Conservation (phyloP, 169 alveolate genomes). For the Plasmodium sp. region DNA sequence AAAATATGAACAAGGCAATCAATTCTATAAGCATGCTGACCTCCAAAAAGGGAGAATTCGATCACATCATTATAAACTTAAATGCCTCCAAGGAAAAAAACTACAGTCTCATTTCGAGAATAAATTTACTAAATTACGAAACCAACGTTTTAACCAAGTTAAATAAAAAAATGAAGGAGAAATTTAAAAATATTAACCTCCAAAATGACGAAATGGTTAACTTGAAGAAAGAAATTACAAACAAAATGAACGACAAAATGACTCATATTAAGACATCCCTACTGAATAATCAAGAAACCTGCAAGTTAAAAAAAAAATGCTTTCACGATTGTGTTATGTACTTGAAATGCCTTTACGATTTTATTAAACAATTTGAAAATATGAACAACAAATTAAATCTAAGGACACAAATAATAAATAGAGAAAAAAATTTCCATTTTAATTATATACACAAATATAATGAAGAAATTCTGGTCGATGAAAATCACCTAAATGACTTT, state of each 20-base stretch:
- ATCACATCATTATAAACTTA: slow-evolving; percentile 71
- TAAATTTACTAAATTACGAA: slow-evolving; percentile 62
- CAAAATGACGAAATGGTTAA: slow-evolving; percentile 62
- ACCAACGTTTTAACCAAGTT: slow-evolving; percentile 49
- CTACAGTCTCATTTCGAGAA: slow-evolving; percentile 72
- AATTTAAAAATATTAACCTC: slow-evolving; percentile 23
- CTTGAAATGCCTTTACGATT: slow-evolving; percentile 45
- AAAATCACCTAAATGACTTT: slow-evolving; percentile 63
- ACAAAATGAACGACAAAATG: slow-evolving; percentile 59
- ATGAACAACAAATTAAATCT: slow-evolving; percentile 61
- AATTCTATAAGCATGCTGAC: slow-evolving; percentile 56
- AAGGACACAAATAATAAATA: slow-evolving; percentile 61
- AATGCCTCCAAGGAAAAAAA: slow-evolving; percentile 70
- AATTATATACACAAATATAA: slow-evolving; percentile 66
- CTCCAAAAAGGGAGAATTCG: slow-evolving; percentile 65
- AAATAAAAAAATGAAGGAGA: slow-evolving; percentile 72
- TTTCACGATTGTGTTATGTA: slow-evolving; percentile 50
- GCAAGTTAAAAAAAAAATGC: slow-evolving; percentile 65
- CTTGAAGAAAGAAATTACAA: slow-evolving; percentile 30
- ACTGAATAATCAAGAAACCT: slow-evolving; percentile 56
- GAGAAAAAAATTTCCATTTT: slow-evolving; percentile 52
- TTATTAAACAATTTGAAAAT: slow-evolving; percentile 65
- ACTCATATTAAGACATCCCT: slow-evolving; percentile 42
- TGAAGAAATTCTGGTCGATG: slow-evolving; percentile 65
- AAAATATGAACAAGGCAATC: slow-evolving; percentile 73